A percentile compares a stretch with the other conserved stretches of the same genome.
Evolutionary conservation across 78 protist species (phyloP).

Genomic region (slime mould (Dictyostelium discoideum)): DNA sequence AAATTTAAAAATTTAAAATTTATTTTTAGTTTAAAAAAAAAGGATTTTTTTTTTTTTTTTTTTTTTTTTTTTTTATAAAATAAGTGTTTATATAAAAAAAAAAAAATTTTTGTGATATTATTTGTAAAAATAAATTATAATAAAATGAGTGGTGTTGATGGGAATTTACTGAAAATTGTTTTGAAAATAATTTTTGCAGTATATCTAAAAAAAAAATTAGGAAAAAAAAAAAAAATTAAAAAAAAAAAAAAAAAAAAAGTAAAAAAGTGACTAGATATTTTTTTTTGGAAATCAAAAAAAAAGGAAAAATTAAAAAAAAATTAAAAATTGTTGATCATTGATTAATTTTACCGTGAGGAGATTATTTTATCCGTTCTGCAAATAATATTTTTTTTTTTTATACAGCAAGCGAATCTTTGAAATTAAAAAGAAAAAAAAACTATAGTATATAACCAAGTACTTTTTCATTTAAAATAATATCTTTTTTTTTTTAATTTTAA

Average conservation of each 20-base stretch:
- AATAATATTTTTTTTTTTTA: too few species aligned
- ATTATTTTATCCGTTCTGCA: not conserved
- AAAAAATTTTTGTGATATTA: too few species aligned
- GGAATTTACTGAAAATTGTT: not conserved
- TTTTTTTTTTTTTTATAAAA: too few species aligned
- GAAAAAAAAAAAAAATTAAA: too few species aligned
- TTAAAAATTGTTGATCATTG: not conserved
- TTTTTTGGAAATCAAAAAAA: too few species aligned
- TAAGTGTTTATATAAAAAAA: too few species aligned
- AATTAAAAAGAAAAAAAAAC: too few species aligned
- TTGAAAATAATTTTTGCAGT: not conserved
- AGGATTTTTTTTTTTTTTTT: too few species aligned
- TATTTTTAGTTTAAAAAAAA: not conserved
- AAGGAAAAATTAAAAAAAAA: not conserved
- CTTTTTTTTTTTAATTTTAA: not conserved
- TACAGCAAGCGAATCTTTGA: not conserved
- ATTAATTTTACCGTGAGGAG: not conserved
- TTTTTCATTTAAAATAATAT: not conserved
- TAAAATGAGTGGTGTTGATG: not conserved
- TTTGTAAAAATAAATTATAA: too few species aligned
- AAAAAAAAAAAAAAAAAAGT: too few species aligned
- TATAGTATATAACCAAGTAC: too few species aligned
- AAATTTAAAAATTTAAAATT: not conserved
- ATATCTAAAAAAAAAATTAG: too few species aligned
- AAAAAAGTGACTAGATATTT: not conserved